A percentile compares a stretch with the other conserved stretches of the same genome.
Conservation (phyloP, 1,284 basidiomycete species). For the Papiliotrema nemorosa region DNA sequence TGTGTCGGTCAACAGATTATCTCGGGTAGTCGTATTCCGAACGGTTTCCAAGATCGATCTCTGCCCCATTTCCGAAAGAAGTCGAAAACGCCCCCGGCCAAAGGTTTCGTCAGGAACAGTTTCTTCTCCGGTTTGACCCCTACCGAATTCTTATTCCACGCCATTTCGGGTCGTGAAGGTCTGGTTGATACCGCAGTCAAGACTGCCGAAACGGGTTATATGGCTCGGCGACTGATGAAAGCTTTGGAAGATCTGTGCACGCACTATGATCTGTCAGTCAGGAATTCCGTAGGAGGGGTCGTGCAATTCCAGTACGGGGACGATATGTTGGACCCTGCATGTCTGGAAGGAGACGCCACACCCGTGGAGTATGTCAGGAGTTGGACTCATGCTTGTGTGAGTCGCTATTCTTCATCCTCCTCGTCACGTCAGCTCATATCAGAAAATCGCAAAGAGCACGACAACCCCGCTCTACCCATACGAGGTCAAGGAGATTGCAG, state of each 20-base stretch:
- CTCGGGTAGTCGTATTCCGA: constrained; percentile 93
- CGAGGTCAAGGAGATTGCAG: constrained; percentile 74
- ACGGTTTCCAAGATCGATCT: constrained; percentile 98
- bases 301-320: constrained; percentile 98
- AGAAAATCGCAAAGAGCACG: constrained; percentile 63
- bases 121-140: constrained; percentile 94
- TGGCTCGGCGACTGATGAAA: constrained; percentile 99
- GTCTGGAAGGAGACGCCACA: constrained; percentile 87
- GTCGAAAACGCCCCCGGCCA: constrained; percentile 92
- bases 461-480: constrained; percentile 75
- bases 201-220: constrained; percentile 99
- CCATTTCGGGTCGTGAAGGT: constrained; percentile 97
- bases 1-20: constrained; percentile 99
- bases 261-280: constrained; percentile 95
- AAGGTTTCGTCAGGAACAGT: constrained; percentile 96
- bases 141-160: constrained; percentile 98
- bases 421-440: neutral
- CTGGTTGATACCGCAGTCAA: constrained; percentile 99
- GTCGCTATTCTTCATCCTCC: constrained; percentile 26
- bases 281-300: constrained; percentile 93
- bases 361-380: constrained; percentile 86
- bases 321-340: constrained; percentile 95
- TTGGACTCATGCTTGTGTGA: constrained; percentile 81
- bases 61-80: constrained; percentile 98
- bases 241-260: constrained; percentile 95